Base-by-base conservation (phyloP, 2,329 filamentous ascomycete species). In the Coniella lustricola region DNA sequence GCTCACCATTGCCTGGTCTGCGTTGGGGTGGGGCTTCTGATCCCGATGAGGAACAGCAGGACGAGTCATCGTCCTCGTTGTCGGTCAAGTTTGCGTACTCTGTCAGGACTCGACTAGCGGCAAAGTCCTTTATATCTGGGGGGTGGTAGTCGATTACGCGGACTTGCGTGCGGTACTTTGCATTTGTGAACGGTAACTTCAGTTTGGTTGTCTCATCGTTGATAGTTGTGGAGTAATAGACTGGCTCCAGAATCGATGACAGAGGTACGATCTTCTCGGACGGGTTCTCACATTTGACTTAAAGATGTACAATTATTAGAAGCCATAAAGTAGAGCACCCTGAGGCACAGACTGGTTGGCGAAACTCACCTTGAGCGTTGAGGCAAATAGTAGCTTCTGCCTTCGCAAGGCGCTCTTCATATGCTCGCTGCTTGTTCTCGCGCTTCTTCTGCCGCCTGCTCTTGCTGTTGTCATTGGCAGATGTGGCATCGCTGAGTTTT, bases 81-180 rank as follows among this genome's bases (percentile, higher is more conserved):
- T 73, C 74, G 0, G 74, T 76, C 12, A 84, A 65, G 0, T 67
- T 56, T 32, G 77, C 74, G 43, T 67, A 75, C 22, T 82, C 74
- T 17, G 63, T 66, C 3, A 43, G 45, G 50, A 68, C 69, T 35
- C 67, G 69, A 47, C 71, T 70, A 25, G 63, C 65, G 3, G 85
- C 72, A 62, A 96, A 96, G 50, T 91, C 79, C 54, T 82, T 76
- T 1, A 96, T 67, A 1, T 73, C 72, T 2, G 73, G 66, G 0
- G 91, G 91, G 50, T 76, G 79, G 63, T 87, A 96, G 66, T 95
- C 87, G 32, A 95, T 76, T 2, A 95, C 83, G n/a, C 87, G 83
- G 32, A 87, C 82, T 31, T 76, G 73, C 18, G 80, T 71, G 40
- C 81, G 79, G 61, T 90, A 90, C 36, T 81, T 85, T 49, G 76